A percentile compares a stretch with the other conserved stretches of the same genome.
Evolutionary conservation across 176 grass and related monocot genomes (phyloP).

Genomic region (Miscanthus lutarioriparius): DNA sequence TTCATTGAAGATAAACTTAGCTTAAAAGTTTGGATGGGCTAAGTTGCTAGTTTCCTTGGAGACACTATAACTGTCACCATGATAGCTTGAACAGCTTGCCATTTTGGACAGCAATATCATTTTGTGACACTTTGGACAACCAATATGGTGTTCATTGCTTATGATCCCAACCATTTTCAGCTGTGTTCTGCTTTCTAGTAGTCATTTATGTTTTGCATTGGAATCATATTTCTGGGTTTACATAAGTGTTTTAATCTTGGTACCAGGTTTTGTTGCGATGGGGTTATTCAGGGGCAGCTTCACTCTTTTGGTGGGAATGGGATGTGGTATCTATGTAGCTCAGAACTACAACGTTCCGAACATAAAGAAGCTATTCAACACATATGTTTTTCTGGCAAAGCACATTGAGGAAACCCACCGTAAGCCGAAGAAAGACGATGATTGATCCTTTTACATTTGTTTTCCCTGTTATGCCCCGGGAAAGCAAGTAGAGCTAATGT

Average conservation of each 20-base stretch:
- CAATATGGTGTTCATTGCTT: not conserved
- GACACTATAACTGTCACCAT: not conserved
- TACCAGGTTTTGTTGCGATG: constrained; percentile 40
- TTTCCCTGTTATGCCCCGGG: constrained; percentile 1
- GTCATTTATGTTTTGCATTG: not conserved
- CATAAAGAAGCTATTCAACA: constrained; percentile 65
- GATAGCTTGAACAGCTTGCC: not conserved
- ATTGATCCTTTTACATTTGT: constrained; percentile 29
- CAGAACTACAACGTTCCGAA: constrained; percentile 77
- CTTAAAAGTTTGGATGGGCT: not conserved
- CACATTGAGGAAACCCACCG: constrained; percentile 69
- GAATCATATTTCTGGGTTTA: not conserved
- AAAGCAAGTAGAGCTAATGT: constrained; percentile 17
- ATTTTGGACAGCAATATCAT: not conserved
- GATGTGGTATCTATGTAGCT: constrained; percentile 61
- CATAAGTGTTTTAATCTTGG: constrained; percentile 22
- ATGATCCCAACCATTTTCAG: not conserved
- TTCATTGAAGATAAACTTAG: not conserved
- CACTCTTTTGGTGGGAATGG: constrained; percentile 58
- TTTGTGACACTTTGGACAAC: not conserved
- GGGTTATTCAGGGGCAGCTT: constrained; percentile 67
- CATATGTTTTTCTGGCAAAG: constrained; percentile 61
- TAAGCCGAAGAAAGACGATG: constrained; percentile 64
- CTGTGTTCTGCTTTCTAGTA: not conserved
- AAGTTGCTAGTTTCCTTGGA: not conserved